Evolutionary conservation across 768 basidiomycete genomes (phyloP), one percentile per base, ranked within the genome.

Genomic region (Boletus rufocinnamomeus): DNA sequence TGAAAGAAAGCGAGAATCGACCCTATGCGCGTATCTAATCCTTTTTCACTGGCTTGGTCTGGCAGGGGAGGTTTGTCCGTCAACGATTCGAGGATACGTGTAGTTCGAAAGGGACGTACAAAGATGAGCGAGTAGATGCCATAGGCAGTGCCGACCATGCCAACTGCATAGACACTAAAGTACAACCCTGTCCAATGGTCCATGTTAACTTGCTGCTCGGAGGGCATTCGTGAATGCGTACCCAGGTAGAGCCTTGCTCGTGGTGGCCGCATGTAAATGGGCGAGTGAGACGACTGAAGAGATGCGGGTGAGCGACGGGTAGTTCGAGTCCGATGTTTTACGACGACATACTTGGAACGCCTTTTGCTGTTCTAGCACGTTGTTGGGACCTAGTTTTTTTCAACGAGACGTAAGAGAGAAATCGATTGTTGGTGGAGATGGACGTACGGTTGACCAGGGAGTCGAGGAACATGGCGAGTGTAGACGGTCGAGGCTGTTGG

Each of bases 371-470:
- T 87, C 83, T 43, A 83, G 72, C 60, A 90, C 80, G 54, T 71
- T 70, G 78, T 92, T 89, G 64, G 85, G 86, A 71, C 81, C 84
- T 84, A 17, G 4, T 11, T 4, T 7, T 49, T 37, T 41, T 19
- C 17, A 6, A 7, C 5, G 47, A 9, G 16, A 16, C 5, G 28
- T 28, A 1, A 44, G 21, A 14, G 19, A 10, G 10, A 11, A 4
- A 4, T 40, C 4, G 8, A 14, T 1, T 14, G 30, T 17, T 10
- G 34, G 8, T 32, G 17, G 6, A 10, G 11, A 37, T 21, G 27
- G 3, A 75, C 84, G 61, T 71, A 90, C 89, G 82, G 77, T 87
- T 80, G 71, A 87, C 84, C 64, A 91, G 79, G 46, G 82, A 79
- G 72, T 79, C 78, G 69, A 87, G 76, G 80, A 88, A 86, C 63